A percentile compares a stretch with the other conserved stretches of the same genome.
These are phyloP conservation scores for Coemansia asiatica DNA, from an alignment of 192 early-diverging fungal species.

Conservation along the genomic window DNA sequence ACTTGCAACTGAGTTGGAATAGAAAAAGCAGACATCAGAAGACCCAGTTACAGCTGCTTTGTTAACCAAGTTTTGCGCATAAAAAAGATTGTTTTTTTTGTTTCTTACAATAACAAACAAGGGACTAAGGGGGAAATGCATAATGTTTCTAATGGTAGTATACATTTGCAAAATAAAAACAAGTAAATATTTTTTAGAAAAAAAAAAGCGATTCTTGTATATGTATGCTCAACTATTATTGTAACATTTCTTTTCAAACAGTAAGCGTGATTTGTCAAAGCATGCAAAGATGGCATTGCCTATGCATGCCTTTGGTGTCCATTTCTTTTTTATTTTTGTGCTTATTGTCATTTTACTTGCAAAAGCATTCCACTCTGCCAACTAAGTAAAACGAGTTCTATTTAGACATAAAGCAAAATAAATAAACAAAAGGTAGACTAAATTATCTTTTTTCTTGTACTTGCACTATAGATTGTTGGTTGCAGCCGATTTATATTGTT, in stretches of 20 bases:
- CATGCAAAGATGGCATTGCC: slow-evolving; percentile 10
- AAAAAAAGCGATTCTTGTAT: neutral
- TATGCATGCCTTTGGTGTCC: slow-evolving; percentile 3
- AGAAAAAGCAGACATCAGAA: neutral
- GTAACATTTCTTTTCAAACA: neutral
- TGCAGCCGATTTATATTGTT: neutral
- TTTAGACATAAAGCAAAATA: neutral
- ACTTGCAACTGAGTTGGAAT: neutral
- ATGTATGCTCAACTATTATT: neutral
- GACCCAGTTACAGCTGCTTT: neutral
- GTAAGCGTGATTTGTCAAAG: neutral
- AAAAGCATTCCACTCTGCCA: neutral
- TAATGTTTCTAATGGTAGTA: neutral
- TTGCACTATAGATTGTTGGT: neutral
- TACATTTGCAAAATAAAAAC: neutral
- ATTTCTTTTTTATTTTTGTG: neutral
- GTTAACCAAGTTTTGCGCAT: neutral
- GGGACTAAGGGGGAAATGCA: neutral
- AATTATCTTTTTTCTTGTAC: neutral
- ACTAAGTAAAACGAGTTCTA: no score
- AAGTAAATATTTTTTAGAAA: slow-evolving; percentile 2
- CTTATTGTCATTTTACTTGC: neutral
- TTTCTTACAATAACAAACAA: neutral
- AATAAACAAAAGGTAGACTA: neutral
- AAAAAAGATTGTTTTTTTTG: neutral